Base-by-base conservation (phyloP, 1,284 basidiomycete species). In the Waitea zeae region DNA sequence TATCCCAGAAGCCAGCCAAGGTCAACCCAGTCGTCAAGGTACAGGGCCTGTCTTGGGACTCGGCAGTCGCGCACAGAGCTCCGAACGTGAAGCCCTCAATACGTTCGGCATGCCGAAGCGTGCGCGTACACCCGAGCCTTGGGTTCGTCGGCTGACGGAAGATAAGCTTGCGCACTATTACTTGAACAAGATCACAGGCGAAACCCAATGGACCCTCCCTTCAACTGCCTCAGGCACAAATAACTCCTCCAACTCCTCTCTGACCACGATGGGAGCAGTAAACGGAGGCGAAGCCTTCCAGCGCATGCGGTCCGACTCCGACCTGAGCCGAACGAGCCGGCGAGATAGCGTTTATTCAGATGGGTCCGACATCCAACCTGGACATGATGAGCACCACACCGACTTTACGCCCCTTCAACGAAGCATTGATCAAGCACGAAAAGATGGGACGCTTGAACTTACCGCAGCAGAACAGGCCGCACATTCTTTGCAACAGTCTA, bases 111-210 rank as follows among this genome's bases (percentile, higher is more conserved):
- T n/a, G n/a, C n/a, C n/a, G n/a, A n/a, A n/a, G n/a, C 64, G 65
- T 30, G 63, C 62, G 20, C 61, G 64, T 19, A 78, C 69, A 5
- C 80, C 81, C 17, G 73, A 81, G 42, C 77, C 76, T 5, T 92
- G 88, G 88, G 57, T 75, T 14, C 70, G 70, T 42, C 72, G 75
- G 33, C 61, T 87, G 33, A 78, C 78, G 15, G 82, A 89, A 46
- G 87, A 92, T 47, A 86, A 86, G n/a, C 59, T 72, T 50, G 70
- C 75, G 1, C 83, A 79, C 52, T 86, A 73, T 51, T 90, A 84
- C 52, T 54, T 67, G 50, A 89, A 92, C 59, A 71, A 67, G 42
- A 47, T 65, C 12, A 80, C 77, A 36, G 77, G 79, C 15, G 60
- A 71, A 39, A 57, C 74, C 17, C 67, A 66, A 33, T 82, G 78